These are phyloP conservation scores for Scutellaria galericulata DNA, from an alignment of 257 asterid species.

Conservation along the genomic window DNA sequence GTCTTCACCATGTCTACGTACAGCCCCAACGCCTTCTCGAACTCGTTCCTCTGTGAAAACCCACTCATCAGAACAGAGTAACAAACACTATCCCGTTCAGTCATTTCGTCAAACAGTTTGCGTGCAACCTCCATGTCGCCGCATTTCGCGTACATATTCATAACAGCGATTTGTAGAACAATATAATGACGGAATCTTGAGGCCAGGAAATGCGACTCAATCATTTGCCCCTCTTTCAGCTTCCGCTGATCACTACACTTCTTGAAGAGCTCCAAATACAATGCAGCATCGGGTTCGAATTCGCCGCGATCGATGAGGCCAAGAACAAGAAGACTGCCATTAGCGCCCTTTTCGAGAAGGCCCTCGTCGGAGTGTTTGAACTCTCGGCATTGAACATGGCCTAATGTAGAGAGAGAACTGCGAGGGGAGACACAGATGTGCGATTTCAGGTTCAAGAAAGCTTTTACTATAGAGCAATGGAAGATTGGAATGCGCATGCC, in stretches of 20 bases:
- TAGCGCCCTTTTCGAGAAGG: conserved; percentile 49
- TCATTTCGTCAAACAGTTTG: background rate
- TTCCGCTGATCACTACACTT: conserved; percentile 57
- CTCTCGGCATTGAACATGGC: background rate
- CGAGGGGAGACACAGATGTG: background rate
- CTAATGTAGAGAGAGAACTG: background rate
- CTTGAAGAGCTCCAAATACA: conserved; percentile 57
- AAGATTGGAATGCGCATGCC: background rate
- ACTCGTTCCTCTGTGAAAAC: conserved; percentile 53
- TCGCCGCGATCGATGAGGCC: conserved; percentile 61
- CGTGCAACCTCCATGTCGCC: conserved; percentile 22
- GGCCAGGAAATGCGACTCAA: conserved; percentile 57
- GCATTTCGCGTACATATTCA: conserved; percentile 55
- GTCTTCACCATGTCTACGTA: background rate
- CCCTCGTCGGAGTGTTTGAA: background rate
- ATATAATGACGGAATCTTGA: background rate
- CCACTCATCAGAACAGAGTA: conserved; percentile 46
- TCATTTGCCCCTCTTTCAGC: conserved; percentile 55
- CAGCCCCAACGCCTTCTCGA: conserved; percentile 1
- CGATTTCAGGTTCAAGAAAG: background rate
- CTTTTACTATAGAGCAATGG: background rate
- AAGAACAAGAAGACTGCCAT: conserved; percentile 59
- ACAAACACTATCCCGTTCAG: background rate
- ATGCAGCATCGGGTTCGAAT: conserved; percentile 50
- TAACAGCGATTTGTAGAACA: background rate